Base-by-base conservation (phyloP, 768 basidiomycete species). In the Hortiboletus campestris region DNA sequence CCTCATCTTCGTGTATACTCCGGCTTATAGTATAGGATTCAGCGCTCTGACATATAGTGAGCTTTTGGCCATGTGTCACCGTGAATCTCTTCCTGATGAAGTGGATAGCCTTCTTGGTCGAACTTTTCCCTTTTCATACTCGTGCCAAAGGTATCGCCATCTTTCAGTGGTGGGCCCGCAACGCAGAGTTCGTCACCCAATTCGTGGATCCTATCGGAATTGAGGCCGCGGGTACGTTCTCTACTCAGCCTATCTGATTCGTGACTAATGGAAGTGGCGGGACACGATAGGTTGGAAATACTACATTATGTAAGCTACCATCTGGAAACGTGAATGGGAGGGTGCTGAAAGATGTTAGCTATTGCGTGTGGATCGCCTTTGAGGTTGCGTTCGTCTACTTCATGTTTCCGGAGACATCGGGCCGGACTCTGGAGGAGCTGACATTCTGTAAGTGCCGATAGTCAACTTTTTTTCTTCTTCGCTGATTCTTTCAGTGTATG, bases 91-190 rank as follows among this genome's bases (percentile, higher is more conserved):
- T 34, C 51, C 25, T 25, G 40, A 57, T 14, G 12, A 28, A 28
- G 12, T 1, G 20, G 8, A 12, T 59, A 84, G 84, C 84, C 4
- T 86, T 76, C 76, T 68, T 86, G 56, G 84, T 86, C n/a, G 85
- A 86, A 61, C 64, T 87, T 34, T 86, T 86, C 75, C 85, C 85
- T 0, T 86, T 76, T 69, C 79, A 82, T 55, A 76, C 77, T 28
- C 82, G 85, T 51, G 78, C 85, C 1, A 80, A 78, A 64, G 85
- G 85, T 36, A 78, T 86, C 49, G 71, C 84, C 5, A 63, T 86
- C 17, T 85, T 82, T 74, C 83, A 86, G 59, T 81, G 77, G 75
- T 82, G 79, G 67, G 73, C 77, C 43, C 79, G 84, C 11, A 67
- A 75, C 4, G 58, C 34, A 5, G 47, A 13, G n/a, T 67, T 67